These are phyloP conservation scores for Exophiala xenobiotica DNA, from an alignment of 2,329 filamentous ascomycete species.

Conservation along the genomic window DNA sequence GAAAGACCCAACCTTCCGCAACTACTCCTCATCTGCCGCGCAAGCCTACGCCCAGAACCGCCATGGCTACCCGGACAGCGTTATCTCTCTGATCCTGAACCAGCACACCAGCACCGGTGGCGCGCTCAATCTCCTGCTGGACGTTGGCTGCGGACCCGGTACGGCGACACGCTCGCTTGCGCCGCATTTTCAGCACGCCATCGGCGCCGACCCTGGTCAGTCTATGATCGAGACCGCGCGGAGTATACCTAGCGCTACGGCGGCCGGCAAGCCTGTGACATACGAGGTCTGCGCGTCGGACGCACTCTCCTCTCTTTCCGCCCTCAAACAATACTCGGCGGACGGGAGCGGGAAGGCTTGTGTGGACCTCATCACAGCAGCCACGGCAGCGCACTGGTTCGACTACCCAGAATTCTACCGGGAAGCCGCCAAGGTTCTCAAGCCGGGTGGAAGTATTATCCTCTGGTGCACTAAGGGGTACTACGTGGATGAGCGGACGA, in stretches of 20 bases:
- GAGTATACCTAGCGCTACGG: slow-evolving; percentile 35
- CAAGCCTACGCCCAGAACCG: slow-evolving; percentile 46
- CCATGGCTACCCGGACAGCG: slow-evolving; percentile 43
- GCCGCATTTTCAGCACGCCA: slow-evolving; percentile 45
- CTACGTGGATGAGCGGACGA: slow-evolving; percentile 35
- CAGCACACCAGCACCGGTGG: slow-evolving; percentile 51
- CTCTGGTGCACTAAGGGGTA: slow-evolving; percentile 45
- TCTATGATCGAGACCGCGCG: slow-evolving; percentile 55
- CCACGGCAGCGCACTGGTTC: slow-evolving; percentile 60
- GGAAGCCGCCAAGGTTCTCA: slow-evolving; percentile 48
- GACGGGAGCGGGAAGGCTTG: slow-evolving; percentile 25
- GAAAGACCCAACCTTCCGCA: slow-evolving; percentile 47
- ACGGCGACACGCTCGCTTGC: slow-evolving; percentile 49
- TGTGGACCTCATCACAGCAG: slow-evolving; percentile 53
- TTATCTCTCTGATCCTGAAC: slow-evolving; percentile 51
- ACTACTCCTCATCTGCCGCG: slow-evolving; percentile 47
- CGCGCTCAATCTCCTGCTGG: slow-evolving; percentile 45
- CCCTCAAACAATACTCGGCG: slow-evolving; percentile 30
- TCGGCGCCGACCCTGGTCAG: slow-evolving; percentile 54
- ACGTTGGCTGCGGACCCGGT: slow-evolving; percentile 60
- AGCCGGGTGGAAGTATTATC: slow-evolving; percentile 56
- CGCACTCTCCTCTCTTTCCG: slow-evolving; percentile 38
- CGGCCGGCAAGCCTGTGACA: slow-evolving; percentile 36
- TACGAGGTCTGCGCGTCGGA: slow-evolving; percentile 50
- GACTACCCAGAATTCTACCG: slow-evolving; percentile 54